Evolutionary conservation across 2,329 filamentous ascomycete genomes (phyloP), one percentile per base, ranked within the genome.

Genomic region (Penicillium carneum): DNA sequence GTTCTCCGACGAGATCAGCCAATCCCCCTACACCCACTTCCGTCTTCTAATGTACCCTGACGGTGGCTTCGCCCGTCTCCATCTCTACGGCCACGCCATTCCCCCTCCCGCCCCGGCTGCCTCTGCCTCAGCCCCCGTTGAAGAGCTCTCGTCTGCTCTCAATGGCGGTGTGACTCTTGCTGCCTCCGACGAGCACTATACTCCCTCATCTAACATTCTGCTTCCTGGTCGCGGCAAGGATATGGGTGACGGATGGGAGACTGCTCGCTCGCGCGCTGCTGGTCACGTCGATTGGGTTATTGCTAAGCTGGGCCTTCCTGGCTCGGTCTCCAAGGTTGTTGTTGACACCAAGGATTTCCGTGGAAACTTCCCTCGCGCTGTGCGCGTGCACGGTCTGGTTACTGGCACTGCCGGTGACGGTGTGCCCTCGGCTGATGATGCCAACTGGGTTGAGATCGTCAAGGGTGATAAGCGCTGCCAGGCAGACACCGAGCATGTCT

Each of bases 171-270:
- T 80, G 18, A 73, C 77, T 5, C 71, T 79, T 9, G 67, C 66
- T 1, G 78, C 77, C 3, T 80, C 77, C 6, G 73, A 81, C 59
- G 76, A 81, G 63, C 79, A 81, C 61, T 81, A 72, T 65, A 79
- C 78, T 0, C 77, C 76, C 2, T 74, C 72, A 36, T 74, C 75
- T 9, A 80, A 80, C 58, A 65, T 79, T 18, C 62, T 81, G 11
- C 70, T 81, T 2, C 79, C 79, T 12, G 79, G 78, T n/a, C 72
- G 79, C 9, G 79, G 79, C 9, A 75, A 77, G 67, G 74, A 81
- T 55, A 81, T 80, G 79, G 78, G 79, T 11, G 79, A 81, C 63
- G 79, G 79, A 0, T 81, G 79, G 79, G 79, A 80, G 64, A 81
- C 79, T 4, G 74, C 76, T 10, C 72, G 79, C 23, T 78, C 76